phyloP scores from a whole-genome alignment of 2,329 filamentous ascomycete species.

The Ophiobolus disseminans region DNA sequence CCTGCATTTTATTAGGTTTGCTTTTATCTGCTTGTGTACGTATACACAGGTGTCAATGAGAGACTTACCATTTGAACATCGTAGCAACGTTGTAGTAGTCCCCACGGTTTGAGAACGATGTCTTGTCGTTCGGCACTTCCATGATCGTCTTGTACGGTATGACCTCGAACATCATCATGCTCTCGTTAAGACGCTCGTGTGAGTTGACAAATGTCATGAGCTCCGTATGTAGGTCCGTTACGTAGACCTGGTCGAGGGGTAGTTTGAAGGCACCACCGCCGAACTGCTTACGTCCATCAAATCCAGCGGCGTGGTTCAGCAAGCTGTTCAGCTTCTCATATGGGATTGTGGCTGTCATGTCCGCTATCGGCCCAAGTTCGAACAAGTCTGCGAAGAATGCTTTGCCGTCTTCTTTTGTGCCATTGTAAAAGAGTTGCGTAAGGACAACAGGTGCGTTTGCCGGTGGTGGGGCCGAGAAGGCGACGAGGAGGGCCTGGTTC shows the following conservation, averaged over 20 bases:
- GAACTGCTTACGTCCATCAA: constrained; percentile 49
- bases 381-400: constrained; percentile 38
- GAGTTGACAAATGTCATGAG: constrained; percentile 35
- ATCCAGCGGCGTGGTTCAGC: constrained; percentile 35
- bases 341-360: constrained; percentile 36
- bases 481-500: constrained; percentile 35
- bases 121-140: constrained; percentile 31
- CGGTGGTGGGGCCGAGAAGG: constrained; percentile 39
- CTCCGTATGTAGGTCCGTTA: constrained; percentile 32
- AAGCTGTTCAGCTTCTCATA: constrained; percentile 44
- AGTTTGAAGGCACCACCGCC: constrained; percentile 46
- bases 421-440: constrained; percentile 46
- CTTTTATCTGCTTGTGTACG: not conserved
- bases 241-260: constrained; percentile 36
- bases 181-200: constrained; percentile 33
- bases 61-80: constrained; percentile 39
- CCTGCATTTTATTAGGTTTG: constrained; percentile 17
- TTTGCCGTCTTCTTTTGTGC: constrained; percentile 36
- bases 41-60: not conserved
- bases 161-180: constrained; percentile 38
- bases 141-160: constrained; percentile 36
- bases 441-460: constrained; percentile 38
- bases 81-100: constrained; percentile 46
- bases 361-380: constrained; percentile 30
- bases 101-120: constrained; percentile 38